Evolutionary conservation across 2,329 filamentous ascomycete species (phyloP), one percentile per base, ranked within the genome.

Genomic region (Claviceps cyperi): DNA sequence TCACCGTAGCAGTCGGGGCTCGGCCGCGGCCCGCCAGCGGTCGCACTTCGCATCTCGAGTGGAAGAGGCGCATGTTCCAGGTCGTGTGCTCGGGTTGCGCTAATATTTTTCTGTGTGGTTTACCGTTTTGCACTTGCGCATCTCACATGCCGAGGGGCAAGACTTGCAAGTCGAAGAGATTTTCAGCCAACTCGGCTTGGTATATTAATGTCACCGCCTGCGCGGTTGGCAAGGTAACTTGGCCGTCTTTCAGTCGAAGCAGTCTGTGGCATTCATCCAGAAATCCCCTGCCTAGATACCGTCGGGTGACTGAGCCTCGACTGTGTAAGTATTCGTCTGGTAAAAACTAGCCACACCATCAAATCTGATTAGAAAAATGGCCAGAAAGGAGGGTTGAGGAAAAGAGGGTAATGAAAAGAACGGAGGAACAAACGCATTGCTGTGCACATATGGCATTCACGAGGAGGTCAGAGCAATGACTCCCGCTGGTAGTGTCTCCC

Each of bases 171-270:
- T 8, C 19, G 13, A 49, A 49, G 24, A 49, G 21, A 2, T 46
- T 7, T n/a, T 39, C 35, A 5, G 41, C 48, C n/a, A 49, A 35
- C 41, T 50, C 48, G 13, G 48, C 48, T 50, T 50, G 48, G 35
- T 50, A 50, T 17, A 50, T 44, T 21, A 50, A 50, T 6, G 40
- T 43, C 21, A 50, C 2, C n/a, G 48, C 48, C 35, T 50, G 48
- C 13, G 48, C 48, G 4, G 41, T 44, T n/a, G 48, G 41, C 15
- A 50, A 15, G 21, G 8, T 50, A 6, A 50, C 19, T 19, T 5
- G 32, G 32, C 48, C 36, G 13, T 5, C 39, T n/a, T 5, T 40
- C 35, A 8, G 2, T 35, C 15, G 40, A 24, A 50, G 43, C 19
- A 50, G 41, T 39, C 43, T 45, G 11, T 50, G 46, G 14, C 39